phyloP scores from a whole-genome alignment of 768 basidiomycete species.

The Tricholomella constricta region DNA sequence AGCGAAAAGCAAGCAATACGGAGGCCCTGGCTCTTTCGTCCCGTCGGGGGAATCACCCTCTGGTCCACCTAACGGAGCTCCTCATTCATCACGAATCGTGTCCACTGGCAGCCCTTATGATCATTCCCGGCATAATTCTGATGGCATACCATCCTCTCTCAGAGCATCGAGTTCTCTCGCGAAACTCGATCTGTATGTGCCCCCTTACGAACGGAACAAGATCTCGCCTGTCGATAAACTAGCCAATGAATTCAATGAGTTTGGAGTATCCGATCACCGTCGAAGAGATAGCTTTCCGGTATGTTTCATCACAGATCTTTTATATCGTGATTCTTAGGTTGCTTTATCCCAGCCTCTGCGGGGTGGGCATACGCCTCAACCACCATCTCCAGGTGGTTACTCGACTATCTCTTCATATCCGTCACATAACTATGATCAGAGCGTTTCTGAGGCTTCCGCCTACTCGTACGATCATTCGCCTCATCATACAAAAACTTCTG shows the following conservation, averaged over 20 bases:
- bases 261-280: conserved; percentile 53
- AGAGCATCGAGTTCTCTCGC: conserved; percentile 63
- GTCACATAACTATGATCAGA: conserved; percentile 43
- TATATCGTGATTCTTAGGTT: conserved; percentile 1
- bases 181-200: conserved; percentile 68
- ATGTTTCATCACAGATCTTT: conserved; percentile 24
- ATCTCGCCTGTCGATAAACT: conserved; percentile 51
- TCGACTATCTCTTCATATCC: conserved; percentile 35
- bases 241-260: conserved; percentile 66
- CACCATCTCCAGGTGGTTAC: conserved; percentile 35
- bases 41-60: conserved; percentile 45
- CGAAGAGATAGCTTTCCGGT: conserved; percentile 65
- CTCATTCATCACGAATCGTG: conserved; percentile 32
- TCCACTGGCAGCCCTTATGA: conserved; percentile 35
- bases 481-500: conserved; percentile 27
- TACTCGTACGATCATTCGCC: conserved; percentile 44
- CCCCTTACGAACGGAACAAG: conserved; percentile 65
- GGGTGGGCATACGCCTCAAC: conserved; percentile 35
- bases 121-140: conserved; percentile 44
- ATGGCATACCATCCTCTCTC: conserved; percentile 62
- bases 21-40: conserved; percentile 76
- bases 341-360: conserved; percentile 34
- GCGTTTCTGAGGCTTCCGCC: conserved; percentile 30
- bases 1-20: conserved; percentile 62
- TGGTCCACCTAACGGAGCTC: conserved; percentile 23